These are phyloP conservation scores for Acanthamoeba lenticulata DNA, from an alignment of 208 protist species.

Conservation along the genomic window DNA sequence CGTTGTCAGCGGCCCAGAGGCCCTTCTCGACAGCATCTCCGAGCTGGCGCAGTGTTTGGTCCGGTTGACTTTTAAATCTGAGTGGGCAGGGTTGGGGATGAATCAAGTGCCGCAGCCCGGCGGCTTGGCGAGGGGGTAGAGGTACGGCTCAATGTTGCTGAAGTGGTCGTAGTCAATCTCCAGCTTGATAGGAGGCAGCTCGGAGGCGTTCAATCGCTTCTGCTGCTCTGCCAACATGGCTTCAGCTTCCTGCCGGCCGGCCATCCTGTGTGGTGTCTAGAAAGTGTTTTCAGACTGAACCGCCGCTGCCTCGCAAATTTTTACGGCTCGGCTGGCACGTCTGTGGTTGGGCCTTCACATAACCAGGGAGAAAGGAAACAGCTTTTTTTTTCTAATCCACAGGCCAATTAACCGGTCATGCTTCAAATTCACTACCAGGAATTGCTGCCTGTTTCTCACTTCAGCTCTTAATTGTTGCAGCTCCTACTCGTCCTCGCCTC, in stretches of 20 bases:
- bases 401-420: too few relatives aligned
- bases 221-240: background rate
- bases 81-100: background rate
- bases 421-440: too few relatives aligned
- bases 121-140: background rate
- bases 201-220: background rate
- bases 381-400: too few relatives aligned
- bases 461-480: too few relatives aligned
- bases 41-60: background rate
- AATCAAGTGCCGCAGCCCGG: background rate
- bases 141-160: background rate
- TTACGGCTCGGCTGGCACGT: too few relatives aligned
- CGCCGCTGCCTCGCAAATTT: too few relatives aligned
- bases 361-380: too few relatives aligned
- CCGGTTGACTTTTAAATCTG: background rate
- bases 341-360: too few relatives aligned
- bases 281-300: background rate
- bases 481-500: too few relatives aligned
- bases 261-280: background rate
- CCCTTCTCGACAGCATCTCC: background rate
- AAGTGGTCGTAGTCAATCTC: slow-evolving; percentile 3
- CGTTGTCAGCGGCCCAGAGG: background rate
- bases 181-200: background rate
- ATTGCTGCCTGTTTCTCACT: too few relatives aligned
- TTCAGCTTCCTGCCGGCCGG: background rate